These are phyloP conservation scores for Aspergillus sp. DNA, from an alignment of 2,329 filamentous ascomycete genomes.

Conservation along the genomic window DNA sequence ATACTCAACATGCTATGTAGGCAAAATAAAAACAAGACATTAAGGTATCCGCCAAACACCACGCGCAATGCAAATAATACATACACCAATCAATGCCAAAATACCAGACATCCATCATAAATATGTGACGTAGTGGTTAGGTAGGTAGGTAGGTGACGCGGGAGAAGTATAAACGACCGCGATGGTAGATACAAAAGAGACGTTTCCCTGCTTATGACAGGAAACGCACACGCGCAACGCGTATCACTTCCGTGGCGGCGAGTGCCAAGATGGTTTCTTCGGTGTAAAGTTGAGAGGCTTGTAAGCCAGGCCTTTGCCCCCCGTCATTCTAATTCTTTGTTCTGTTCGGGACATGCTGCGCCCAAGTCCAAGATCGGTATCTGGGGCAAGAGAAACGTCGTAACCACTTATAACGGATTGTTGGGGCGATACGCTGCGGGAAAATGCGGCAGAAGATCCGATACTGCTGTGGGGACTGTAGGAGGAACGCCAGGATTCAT, in stretches of 20 bases:
- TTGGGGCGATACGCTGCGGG: constrained; percentile 32
- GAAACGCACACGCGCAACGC: background rate
- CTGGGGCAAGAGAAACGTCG: constrained; percentile 42
- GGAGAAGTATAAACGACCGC: background rate
- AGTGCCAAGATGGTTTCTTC: constrained; percentile 16
- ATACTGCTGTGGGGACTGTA: constrained; percentile 28
- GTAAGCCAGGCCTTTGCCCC: constrained; percentile 44
- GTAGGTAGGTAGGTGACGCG: background rate
- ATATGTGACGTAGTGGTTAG: background rate
- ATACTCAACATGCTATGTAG: constrained; percentile 2
- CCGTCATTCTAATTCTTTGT: constrained; percentile 43
- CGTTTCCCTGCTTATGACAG: background rate
- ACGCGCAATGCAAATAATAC: constrained; percentile 14
- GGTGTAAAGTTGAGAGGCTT: constrained; percentile 37
- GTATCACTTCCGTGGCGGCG: constrained; percentile 11
- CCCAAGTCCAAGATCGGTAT: constrained; percentile 38
- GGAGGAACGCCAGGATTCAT: constrained; percentile 25
- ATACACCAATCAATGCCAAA: constrained; percentile 3
- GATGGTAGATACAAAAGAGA: background rate
- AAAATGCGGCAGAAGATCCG: constrained; percentile 23
- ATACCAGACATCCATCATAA: constrained; percentile 2
- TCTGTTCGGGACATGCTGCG: constrained; percentile 45
- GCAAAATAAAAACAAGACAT: background rate
- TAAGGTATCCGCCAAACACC: constrained; percentile 4
- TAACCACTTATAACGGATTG: constrained; percentile 36